Base-by-base conservation (phyloP, 768 basidiomycete genomes). In the Rhizopogon sp. region DNA sequence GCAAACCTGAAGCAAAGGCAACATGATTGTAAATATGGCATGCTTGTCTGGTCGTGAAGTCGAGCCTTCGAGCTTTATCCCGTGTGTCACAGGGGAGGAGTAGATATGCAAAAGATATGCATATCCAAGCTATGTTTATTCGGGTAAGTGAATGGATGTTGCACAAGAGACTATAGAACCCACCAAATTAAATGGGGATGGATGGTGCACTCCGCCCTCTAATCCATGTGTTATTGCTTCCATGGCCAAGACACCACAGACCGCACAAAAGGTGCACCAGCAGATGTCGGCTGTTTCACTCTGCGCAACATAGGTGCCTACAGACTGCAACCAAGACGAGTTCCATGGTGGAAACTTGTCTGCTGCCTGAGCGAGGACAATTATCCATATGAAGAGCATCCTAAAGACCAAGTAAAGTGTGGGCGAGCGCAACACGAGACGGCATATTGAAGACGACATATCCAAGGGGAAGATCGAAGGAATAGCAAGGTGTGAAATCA, bases 41-140 rank as follows among this genome's bases (percentile, higher is more conserved):
- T 91, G 87, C 47, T 81, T 79, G 61, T 89, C 87, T 5, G 88
- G 90, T 43, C 88, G 74, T 8, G 86, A 79, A 0, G 82, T 82
- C 3, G 74, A 63, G 2, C 72, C 76, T 3, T 70, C 65, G 4
- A 72, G 63, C 53, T 75, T 78, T 28, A 60, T 58, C 22, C 57
- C 57, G 64, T 87, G 85, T 5, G 84, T 79, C 40, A 83, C 62
- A 0, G 86, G 84, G 2, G 84, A 82, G 0, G 86, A 81, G 70
- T 89, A 90, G 7, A 88, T 78, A 58, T 90, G 84, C 17, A 91
- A 69, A 33, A 89, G 74, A 66, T 90, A 89, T 1, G 87, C 83
- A 60, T 90, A 91, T 20, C 85, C 87, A 58, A 90, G 81, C 88
- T 89, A 37, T 11, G 11, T 59, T 31, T 9, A 41, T 2, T 46